These are phyloP conservation scores for Coniochaeta sp. DNA, from an alignment of 2,329 filamentous ascomycete genomes.

Conservation along the genomic window DNA sequence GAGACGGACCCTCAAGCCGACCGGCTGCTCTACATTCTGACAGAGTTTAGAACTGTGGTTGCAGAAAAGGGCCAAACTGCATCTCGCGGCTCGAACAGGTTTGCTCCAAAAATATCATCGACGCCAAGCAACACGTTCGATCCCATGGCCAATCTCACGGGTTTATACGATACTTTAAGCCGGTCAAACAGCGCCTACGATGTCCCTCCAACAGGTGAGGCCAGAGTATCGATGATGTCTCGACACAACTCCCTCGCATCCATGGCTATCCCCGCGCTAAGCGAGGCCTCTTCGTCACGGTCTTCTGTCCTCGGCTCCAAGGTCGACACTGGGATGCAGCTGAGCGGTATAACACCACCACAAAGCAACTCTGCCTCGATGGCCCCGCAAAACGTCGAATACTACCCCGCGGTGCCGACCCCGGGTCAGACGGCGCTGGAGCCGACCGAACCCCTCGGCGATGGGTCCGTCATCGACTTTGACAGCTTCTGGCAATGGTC, in stretches of 20 bases:
- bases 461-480: conserved; percentile 27
- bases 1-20: conserved; percentile 39
- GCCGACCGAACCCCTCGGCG: conserved; percentile 17
- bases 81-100: conserved; percentile 8
- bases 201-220: not conserved
- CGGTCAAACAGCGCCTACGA: not conserved
- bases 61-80: conserved; percentile 12
- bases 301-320: not conserved
- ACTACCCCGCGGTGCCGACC: not conserved
- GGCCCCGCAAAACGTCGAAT: not conserved
- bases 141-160: conserved; percentile 1
- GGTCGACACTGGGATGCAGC: not conserved
- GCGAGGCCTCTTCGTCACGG: not conserved
- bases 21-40: conserved; percentile 41
- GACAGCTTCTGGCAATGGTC: conserved; percentile 24
- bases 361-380: not conserved
- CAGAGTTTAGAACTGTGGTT: conserved; percentile 36
- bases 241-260: not conserved
- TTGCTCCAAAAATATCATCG: conserved; percentile 10
- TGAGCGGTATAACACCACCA: not conserved
- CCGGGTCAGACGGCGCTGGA: conserved; percentile 9
- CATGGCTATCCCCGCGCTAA: not conserved
- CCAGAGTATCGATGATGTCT: not conserved
- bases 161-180: not conserved
- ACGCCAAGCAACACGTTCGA: conserved; percentile 11